These are phyloP conservation scores for Volvox carteri DNA, from an alignment of 163 green algal genomes.

Conservation along the genomic window DNA sequence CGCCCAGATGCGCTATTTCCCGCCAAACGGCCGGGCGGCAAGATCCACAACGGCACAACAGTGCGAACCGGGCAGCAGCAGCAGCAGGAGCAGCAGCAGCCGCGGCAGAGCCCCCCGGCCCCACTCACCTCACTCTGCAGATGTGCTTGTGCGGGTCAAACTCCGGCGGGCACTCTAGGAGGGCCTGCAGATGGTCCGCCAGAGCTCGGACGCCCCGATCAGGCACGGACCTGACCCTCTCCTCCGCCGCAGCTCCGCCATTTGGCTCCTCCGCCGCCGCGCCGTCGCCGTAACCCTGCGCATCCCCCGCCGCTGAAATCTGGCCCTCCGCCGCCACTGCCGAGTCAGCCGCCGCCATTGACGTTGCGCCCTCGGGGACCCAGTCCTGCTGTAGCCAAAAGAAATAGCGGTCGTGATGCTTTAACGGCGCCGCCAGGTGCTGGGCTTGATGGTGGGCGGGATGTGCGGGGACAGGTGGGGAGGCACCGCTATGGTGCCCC, in stretches of 20 bases:
- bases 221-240: neutral
- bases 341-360: no score
- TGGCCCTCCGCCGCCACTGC: neutral
- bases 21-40: no score
- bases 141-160: constrained; percentile 38
- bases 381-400: constrained; percentile 56
- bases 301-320: neutral
- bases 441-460: neutral
- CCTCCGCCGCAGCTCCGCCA: neutral
- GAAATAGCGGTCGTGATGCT: constrained; percentile 16
- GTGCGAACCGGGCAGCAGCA: no score
- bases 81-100: no score
- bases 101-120: no score
- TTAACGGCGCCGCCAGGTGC: neutral
- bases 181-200: constrained; percentile 47
- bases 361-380: neutral
- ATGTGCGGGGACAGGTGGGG: no score
- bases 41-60: no score
- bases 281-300: no score
- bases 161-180: constrained; percentile 52
- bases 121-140: constrained; percentile 32
- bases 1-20: no score
- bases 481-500: neutral
- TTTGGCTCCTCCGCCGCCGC: no score
- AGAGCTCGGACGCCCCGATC: constrained; percentile 12